Evolutionary conservation across 2,329 filamentous ascomycete species (phyloP).

Genomic region (Dendrostoma leiphaemia): DNA sequence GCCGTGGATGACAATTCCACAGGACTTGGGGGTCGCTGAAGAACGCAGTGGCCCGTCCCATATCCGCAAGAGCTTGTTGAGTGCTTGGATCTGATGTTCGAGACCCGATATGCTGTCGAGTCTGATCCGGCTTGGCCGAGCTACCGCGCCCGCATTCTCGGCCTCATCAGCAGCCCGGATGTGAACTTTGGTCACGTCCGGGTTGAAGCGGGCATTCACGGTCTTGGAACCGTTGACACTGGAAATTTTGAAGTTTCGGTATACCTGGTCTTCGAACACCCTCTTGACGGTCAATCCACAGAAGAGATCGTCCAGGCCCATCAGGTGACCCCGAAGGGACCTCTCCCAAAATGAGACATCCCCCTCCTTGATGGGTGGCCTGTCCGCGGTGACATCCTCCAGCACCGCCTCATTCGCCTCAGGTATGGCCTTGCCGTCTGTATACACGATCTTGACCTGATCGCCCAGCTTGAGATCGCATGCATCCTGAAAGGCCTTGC

Average conservation of each 20-base stretch:
- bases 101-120: slow-evolving; percentile 67
- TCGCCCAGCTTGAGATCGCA: slow-evolving; percentile 73
- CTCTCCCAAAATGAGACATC: slow-evolving; percentile 36
- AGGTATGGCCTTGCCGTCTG: slow-evolving; percentile 47
- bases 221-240: slow-evolving; percentile 53
- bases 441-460: slow-evolving; percentile 58
- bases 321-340: slow-evolving; percentile 30
- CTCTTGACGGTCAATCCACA: slow-evolving; percentile 70
- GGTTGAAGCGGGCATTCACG: slow-evolving; percentile 43
- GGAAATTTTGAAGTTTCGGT: slow-evolving; percentile 57
- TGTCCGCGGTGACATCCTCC: slow-evolving; percentile 51
- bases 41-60: slow-evolving; percentile 29
- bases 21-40: slow-evolving; percentile 37
- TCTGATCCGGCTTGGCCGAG: slow-evolving; percentile 34
- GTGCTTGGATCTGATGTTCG: slow-evolving; percentile 56
- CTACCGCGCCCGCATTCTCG: slow-evolving; percentile 24
- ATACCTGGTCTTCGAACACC: slow-evolving; percentile 52
- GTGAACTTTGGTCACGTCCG: slow-evolving; percentile 31
- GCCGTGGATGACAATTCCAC: slow-evolving; percentile 74
- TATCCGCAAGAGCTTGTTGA: slow-evolving; percentile 63
- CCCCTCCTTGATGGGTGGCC: slow-evolving; percentile 29
- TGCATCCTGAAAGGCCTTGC: slow-evolving; percentile 69
- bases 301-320: slow-evolving; percentile 62
- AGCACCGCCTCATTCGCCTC: slow-evolving; percentile 59
- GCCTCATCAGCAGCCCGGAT: slow-evolving; percentile 34